Conservation (phyloP, 306 rosid genomes). For the Crataegus laevigata region DNA sequence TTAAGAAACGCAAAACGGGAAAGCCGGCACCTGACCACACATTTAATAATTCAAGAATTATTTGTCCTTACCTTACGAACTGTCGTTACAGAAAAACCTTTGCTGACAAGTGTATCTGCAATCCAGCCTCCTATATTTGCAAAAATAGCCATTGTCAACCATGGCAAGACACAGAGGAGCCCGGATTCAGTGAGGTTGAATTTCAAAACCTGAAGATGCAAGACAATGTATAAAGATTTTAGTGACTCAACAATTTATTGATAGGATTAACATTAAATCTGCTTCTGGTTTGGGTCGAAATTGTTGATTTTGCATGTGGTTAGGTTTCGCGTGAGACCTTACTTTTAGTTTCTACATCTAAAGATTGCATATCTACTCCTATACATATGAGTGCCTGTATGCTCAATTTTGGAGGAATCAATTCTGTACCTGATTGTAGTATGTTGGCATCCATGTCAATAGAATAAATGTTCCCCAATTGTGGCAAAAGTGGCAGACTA, state of each 20-base stretch:
- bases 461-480: slow-evolving; percentile 98
- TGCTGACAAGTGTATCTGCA: slow-evolving; percentile 92
- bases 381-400: not conserved
- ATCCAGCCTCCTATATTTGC: slow-evolving; percentile 99
- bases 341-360: not conserved
- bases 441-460: slow-evolving; percentile 97
- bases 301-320: not conserved
- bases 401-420: not conserved
- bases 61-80: slow-evolving; percentile 75
- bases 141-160: slow-evolving; percentile 96
- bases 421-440: slow-evolving; percentile 80
- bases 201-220: slow-evolving; percentile 75
- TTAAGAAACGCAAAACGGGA: not conserved
- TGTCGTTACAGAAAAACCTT: slow-evolving; percentile 72
- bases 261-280: not conserved
- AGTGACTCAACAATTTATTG: not conserved
- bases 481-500: slow-evolving; percentile 85
- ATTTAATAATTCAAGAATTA: not conserved
- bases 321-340: not conserved
- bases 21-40: not conserved
- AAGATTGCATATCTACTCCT: not conserved
- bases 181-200: slow-evolving; percentile 98
- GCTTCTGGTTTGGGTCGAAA: not conserved
- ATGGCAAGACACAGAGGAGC: slow-evolving; percentile 87
- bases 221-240: slow-evolving; percentile 8